A percentile compares a stretch with the other conserved stretches of the same genome.
Evolutionary conservation across 495 filamentous ascomycete species (phyloP).

Genomic region (Daldinia bambusicola): DNA sequence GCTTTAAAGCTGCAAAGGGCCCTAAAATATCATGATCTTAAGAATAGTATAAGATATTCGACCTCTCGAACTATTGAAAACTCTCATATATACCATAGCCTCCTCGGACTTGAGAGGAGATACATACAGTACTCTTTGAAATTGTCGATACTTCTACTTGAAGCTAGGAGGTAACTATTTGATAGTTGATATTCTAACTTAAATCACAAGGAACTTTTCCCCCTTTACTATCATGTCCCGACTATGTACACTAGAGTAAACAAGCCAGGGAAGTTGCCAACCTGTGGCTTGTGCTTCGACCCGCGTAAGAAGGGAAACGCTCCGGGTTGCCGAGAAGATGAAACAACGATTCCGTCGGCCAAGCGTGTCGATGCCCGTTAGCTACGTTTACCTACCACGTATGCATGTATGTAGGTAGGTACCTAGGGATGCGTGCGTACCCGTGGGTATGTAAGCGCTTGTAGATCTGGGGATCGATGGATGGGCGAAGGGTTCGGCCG

Average conservation of each 20-base stretch:
- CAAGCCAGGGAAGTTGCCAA: background rate
- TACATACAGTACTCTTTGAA: background rate
- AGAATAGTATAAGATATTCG: too few species aligned
- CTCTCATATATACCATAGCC: too few species aligned
- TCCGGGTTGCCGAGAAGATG: constrained; percentile 6
- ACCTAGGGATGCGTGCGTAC: too few species aligned
- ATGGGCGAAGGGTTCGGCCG: background rate
- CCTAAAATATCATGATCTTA: too few species aligned
- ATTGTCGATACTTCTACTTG: too few species aligned
- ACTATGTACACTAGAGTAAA: background rate
- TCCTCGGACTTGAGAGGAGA: background rate
- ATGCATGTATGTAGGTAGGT: background rate
- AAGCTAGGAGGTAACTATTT: too few species aligned
- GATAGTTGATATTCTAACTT: too few species aligned
- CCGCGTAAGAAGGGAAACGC: constrained; percentile 17
- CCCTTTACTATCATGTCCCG: too few species aligned
- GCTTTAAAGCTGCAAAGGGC: too few species aligned
- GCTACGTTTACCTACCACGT: constrained; percentile 11
- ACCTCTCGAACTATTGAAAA: too few species aligned
- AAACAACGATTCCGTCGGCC: constrained; percentile 16
- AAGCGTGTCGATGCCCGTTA: background rate
- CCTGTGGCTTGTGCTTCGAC: constrained; percentile 16
- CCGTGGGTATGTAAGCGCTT: constrained; percentile 8
- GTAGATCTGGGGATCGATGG: constrained; percentile 37
- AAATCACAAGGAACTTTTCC: background rate